Conservation (phyloP, 768 basidiomycete species). For the Strobilomyces echinocephalus region DNA sequence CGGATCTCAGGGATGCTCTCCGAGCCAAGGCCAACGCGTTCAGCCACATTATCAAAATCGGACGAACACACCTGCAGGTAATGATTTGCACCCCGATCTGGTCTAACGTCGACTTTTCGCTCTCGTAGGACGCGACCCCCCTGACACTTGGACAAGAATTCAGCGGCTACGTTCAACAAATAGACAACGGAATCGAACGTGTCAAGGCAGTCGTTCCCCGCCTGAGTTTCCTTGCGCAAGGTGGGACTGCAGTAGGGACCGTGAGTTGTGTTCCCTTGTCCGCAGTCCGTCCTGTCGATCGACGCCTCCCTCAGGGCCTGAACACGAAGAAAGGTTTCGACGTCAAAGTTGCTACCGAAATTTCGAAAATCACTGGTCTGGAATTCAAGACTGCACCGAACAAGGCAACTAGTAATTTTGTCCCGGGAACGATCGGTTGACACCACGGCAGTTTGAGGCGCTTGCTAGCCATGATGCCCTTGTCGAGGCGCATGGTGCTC, state of each 20-base stretch:
- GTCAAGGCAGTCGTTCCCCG: conserved; percentile 79
- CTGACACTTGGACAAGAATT: conserved; percentile 98
- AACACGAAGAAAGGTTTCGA: conserved; percentile 98
- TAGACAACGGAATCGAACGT: conserved; percentile 85
- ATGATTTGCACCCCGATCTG: background rate
- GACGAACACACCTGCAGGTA: conserved; percentile 91
- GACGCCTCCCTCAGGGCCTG: conserved; percentile 58
- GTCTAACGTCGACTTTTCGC: background rate
- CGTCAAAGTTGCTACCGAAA: conserved; percentile 86
- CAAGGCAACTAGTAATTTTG: conserved; percentile 61
- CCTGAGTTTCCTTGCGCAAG: conserved; percentile 87
- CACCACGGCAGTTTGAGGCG: conserved; percentile 76
- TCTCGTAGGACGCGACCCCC: conserved; percentile 85
- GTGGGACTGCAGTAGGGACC: conserved; percentile 97
- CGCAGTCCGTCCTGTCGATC: conserved; percentile 1
- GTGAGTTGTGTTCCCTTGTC: conserved; percentile 41
- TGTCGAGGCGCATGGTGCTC: conserved; percentile 93
- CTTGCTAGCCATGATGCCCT: conserved; percentile 97
- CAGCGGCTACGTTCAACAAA: conserved; percentile 94
- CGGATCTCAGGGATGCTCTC: conserved; percentile 78
- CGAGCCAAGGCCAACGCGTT: conserved; percentile 79
- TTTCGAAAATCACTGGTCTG: conserved; percentile 86
- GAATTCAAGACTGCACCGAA: conserved; percentile 96
- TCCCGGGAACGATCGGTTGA: conserved; percentile 3
- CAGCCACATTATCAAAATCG: conserved; percentile 94